Evolutionary conservation across 1,284 basidiomycete species (phyloP).

Genomic region (Lentinus polychrous): DNA sequence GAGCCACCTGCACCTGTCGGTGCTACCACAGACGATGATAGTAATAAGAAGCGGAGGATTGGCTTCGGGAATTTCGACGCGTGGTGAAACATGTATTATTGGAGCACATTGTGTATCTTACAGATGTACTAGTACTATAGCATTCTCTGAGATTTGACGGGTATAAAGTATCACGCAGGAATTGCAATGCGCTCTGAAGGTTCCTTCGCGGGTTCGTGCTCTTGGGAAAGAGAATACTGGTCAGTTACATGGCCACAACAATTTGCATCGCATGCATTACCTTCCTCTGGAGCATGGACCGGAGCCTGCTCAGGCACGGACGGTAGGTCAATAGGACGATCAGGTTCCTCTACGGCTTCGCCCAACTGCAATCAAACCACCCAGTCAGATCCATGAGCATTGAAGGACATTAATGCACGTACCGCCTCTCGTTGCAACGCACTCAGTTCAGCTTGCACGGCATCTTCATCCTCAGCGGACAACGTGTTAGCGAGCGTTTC

Average conservation of each 20-base stretch:
- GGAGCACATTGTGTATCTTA: background rate
- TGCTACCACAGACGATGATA: slow-evolving; percentile 29
- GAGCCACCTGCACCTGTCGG: slow-evolving; percentile 6
- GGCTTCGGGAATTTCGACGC: slow-evolving; percentile 79
- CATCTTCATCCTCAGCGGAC: slow-evolving; percentile 88
- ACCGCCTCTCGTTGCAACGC: slow-evolving; percentile 62
- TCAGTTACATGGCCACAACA: background rate
- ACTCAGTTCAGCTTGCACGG: slow-evolving; percentile 78
- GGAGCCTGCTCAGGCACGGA: slow-evolving; percentile 44
- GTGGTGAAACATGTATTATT: slow-evolving; percentile 35
- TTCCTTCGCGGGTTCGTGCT: slow-evolving; percentile 9
- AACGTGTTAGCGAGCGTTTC: slow-evolving; percentile 81
- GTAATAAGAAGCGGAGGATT: slow-evolving; percentile 65
- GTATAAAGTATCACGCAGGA: slow-evolving; percentile 29
- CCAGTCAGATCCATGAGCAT: background rate
- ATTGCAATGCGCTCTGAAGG: slow-evolving; percentile 34
- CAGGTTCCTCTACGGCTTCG: slow-evolving; percentile 9
- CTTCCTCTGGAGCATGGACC: slow-evolving; percentile 21
- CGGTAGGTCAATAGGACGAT: slow-evolving; percentile 29
- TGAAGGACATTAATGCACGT: slow-evolving; percentile 14
- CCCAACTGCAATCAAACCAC: background rate
- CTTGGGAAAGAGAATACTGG: slow-evolving; percentile 5
- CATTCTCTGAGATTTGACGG: background rate
- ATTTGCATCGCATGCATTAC: slow-evolving; percentile 15
- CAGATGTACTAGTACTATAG: slow-evolving; percentile 2